Conservation (phyloP, 2,329 filamentous ascomycete species). For the Myriangium duriaei region DNA sequence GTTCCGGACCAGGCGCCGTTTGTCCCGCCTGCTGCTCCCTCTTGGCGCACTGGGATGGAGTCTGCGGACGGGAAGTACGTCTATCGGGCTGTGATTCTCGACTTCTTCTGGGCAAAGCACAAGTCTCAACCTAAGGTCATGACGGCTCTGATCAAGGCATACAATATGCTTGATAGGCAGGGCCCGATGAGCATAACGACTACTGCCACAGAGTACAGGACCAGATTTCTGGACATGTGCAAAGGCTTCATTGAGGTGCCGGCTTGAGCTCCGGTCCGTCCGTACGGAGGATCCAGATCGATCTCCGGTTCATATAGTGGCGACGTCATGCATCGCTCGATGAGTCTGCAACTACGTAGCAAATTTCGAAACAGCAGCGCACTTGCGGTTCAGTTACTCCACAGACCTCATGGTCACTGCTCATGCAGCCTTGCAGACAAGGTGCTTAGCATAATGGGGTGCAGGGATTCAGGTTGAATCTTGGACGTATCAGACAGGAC, state of each 20-base stretch:
- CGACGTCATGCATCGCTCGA: too few relatives aligned
- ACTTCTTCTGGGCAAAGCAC: conserved; percentile 72
- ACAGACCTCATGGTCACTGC: too few relatives aligned
- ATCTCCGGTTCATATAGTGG: too few relatives aligned
- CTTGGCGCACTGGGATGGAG: conserved; percentile 50
- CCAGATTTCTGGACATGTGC: conserved; percentile 43
- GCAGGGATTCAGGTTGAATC: too few relatives aligned
- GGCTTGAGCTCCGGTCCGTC: too few relatives aligned
- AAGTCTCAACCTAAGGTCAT: conserved; percentile 52
- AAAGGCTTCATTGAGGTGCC: conserved; percentile 30
- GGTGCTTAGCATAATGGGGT: too few relatives aligned
- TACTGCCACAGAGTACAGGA: conserved; percentile 52
- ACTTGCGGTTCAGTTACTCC: too few relatives aligned
- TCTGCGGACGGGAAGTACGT: conserved; percentile 53
- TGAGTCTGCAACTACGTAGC: too few relatives aligned
- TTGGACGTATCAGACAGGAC: too few relatives aligned
- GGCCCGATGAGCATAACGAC: conserved; percentile 68
- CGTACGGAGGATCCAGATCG: too few relatives aligned
- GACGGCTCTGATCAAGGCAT: conserved; percentile 45
- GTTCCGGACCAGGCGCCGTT: conserved; percentile 22
- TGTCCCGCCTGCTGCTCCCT: conserved; percentile 19
- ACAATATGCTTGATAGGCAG: conserved; percentile 48
- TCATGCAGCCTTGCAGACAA: too few relatives aligned
- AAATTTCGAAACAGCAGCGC: too few relatives aligned
- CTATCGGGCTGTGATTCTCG: conserved; percentile 55